Evolutionary conservation across 345 rosid species (phyloP).

Genomic region (Microcos paniculata): DNA sequence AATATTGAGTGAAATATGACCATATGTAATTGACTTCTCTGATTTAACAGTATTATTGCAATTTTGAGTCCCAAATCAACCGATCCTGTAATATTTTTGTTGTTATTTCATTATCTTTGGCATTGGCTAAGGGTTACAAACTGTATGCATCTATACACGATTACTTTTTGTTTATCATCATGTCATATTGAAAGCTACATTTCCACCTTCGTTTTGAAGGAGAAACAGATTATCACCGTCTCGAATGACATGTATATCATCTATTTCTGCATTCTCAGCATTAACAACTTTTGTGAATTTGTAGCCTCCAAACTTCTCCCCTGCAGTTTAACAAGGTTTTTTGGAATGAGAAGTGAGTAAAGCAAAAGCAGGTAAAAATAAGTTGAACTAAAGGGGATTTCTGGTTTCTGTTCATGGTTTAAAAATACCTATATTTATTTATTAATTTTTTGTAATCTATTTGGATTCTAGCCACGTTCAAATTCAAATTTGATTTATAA

Average conservation of each 20-base stretch:
- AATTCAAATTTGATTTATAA: neutral
- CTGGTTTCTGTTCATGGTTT: conserved; percentile 20
- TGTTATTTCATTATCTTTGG: conserved; percentile 12
- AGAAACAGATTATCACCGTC: conserved; percentile 93
- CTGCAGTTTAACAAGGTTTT: conserved; percentile 55
- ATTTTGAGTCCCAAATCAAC: conserved; percentile 4
- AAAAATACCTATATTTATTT: neutral
- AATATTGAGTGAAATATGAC: neutral
- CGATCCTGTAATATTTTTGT: conserved; percentile 20
- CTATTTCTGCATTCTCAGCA: conserved; percentile 77
- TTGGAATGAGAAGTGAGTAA: conserved; percentile 30
- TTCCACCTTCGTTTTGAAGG: conserved; percentile 41
- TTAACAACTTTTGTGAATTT: conserved; percentile 50
- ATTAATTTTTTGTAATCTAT: neutral
- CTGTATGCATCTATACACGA: conserved; percentile 16
- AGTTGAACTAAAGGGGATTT: neutral
- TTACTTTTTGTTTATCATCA: conserved; percentile 13
- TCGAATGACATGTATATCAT: conserved; percentile 72
- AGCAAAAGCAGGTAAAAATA: conserved; percentile 20
- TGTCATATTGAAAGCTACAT: conserved; percentile 21
- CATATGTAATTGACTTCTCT: neutral
- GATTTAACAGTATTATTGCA: neutral
- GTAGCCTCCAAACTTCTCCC: conserved; percentile 74
- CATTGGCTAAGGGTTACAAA: conserved; percentile 33
- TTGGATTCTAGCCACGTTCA: neutral